phyloP scores from a whole-genome alignment of 345 rosid species.

The Salix udensis region DNA sequence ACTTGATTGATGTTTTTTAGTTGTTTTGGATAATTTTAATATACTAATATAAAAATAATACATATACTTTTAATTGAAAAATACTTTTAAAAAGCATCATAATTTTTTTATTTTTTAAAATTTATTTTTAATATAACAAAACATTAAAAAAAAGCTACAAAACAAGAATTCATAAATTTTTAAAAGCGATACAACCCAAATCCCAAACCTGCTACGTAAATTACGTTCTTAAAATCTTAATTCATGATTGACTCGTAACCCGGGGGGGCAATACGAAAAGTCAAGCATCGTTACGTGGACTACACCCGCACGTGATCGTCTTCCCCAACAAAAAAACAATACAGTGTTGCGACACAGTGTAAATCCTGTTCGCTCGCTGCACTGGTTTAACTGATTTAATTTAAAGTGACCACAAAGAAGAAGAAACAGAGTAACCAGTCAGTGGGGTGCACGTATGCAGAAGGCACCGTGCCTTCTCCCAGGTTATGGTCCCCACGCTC shows the following conservation, averaged over 20 bases:
- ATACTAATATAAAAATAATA: too few relatives aligned
- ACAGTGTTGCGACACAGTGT: constrained; percentile 14
- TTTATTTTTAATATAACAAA: too few relatives aligned
- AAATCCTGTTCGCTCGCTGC: constrained; percentile 25
- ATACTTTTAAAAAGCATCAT: background rate
- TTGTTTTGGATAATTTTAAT: too few relatives aligned
- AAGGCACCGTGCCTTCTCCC: constrained; percentile 19
- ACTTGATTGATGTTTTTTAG: too few relatives aligned
- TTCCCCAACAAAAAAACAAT: constrained; percentile 12
- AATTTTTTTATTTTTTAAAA: too few relatives aligned
- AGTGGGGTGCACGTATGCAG: constrained; percentile 25
- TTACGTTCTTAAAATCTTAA: background rate
- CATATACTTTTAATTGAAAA: too few relatives aligned
- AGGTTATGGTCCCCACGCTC: constrained; percentile 37
- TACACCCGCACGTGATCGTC: constrained; percentile 22
- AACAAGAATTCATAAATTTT: too few relatives aligned
- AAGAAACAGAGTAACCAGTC: constrained; percentile 5
- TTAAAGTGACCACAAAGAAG: background rate
- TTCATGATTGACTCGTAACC: background rate
- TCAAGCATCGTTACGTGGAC: constrained; percentile 8
- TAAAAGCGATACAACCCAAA: too few relatives aligned
- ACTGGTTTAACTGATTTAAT: background rate
- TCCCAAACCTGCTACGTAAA: background rate
- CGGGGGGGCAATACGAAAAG: background rate
- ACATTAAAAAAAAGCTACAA: too few relatives aligned